Evolutionary conservation across 2,329 filamentous ascomycete species (phyloP), one percentile per base, ranked within the genome.

Genomic region (Aspergillus arachidicola): DNA sequence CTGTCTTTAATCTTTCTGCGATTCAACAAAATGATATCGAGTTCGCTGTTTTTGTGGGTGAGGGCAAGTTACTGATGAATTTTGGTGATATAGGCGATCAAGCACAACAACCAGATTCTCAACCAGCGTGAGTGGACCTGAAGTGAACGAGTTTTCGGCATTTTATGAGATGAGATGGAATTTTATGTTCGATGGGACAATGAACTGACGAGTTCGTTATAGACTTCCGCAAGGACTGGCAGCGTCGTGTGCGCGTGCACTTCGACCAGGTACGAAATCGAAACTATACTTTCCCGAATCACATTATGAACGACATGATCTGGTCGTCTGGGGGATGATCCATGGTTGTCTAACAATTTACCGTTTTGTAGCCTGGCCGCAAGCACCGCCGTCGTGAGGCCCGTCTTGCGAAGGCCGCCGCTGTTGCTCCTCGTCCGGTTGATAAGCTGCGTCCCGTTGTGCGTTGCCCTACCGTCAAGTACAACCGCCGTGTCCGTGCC

Each of bases 221-320:
- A 95, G 92, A 97, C 83, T 97, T 97, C 92, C 94, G 93, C 86
- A 97, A 97, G 93, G 94, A 99, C 89, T 99, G 95, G 95, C 94
- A 98, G 86, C 92, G 93, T 86, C 92, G 94, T 86, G 95, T 99
- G 81, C 92, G 93, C 86, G 92, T 92, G 85, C 95, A 99, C 89
- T 99, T 99, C 87, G 93, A 99, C 88, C 95, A 98, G 93, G 94
- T 96, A 94, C 83, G 84, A 81, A 81, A 77, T 83, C 79, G 65
- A 66, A 62, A 61, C 43, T 45, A 53, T 57, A 32, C 41, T 38
- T 43, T 58, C 55, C 61, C 64, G 59, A 66, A 61, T 67, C 62
- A 69, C 43, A 62, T 56, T 43, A 63, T 60, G 58, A 69, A 57
- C 64, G 58, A 69, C 59, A 53, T 56, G 63, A 46, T 56, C 50